Conservation (phyloP, 2,329 filamentous ascomycete genomes). For the Talaromyces sp. region DNA sequence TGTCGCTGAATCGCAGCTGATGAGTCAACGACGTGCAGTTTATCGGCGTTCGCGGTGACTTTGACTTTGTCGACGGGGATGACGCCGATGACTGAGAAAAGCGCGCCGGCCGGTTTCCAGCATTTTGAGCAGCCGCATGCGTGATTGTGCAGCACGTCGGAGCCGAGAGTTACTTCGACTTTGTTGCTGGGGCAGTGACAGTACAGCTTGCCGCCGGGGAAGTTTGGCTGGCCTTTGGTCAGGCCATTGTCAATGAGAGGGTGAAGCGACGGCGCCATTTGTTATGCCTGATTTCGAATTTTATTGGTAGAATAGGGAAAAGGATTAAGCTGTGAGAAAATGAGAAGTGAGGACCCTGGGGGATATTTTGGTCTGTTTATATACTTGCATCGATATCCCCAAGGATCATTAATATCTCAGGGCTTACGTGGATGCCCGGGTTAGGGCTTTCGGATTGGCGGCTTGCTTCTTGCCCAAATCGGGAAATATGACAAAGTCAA, state of each 20-base stretch:
- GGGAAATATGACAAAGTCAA: neutral
- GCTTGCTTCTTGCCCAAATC: neutral
- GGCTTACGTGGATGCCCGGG: neutral
- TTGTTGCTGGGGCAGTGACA: slow-evolving; percentile 55
- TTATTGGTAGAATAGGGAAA: neutral
- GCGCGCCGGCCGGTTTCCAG: slow-evolving; percentile 61
- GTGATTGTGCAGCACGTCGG: slow-evolving; percentile 64
- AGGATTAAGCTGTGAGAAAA: neutral
- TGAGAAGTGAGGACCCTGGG: neutral
- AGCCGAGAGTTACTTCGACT: slow-evolving; percentile 53
- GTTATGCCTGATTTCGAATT: neutral
- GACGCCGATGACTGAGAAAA: slow-evolving; percentile 62
- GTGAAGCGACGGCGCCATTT: slow-evolving; percentile 46
- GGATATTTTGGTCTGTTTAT: neutral
- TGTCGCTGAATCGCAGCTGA: slow-evolving; percentile 56
- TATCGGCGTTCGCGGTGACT: slow-evolving; percentile 54
- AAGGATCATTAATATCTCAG: neutral
- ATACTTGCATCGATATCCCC: neutral
- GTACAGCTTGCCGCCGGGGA: slow-evolving; percentile 55
- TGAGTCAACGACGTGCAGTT: slow-evolving; percentile 53
- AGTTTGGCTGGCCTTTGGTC: slow-evolving; percentile 49
- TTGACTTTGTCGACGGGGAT: slow-evolving; percentile 50
- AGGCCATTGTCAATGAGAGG: slow-evolving; percentile 60
- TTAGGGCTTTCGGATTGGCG: neutral
- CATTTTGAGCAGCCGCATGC: slow-evolving; percentile 68